A percentile compares a stretch with the other conserved stretches of the same genome.
Conservation (phyloP, 305 asterid species). For the Salvia sclarea region DNA sequence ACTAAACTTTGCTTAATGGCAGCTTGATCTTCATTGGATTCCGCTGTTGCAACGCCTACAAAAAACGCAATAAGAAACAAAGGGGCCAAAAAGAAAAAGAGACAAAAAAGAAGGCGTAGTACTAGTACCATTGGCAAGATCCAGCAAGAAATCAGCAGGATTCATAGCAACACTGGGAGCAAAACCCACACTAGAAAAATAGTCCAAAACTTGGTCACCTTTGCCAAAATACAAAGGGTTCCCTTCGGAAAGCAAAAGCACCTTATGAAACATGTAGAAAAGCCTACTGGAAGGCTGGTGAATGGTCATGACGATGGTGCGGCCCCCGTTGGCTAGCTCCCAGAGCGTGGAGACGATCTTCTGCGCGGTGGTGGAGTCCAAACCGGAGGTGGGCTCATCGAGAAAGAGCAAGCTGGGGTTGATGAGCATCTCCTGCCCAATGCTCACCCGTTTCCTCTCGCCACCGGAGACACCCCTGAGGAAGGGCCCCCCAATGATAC, state of each 20-base stretch:
- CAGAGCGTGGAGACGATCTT: conserved; percentile 60
- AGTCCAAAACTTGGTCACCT: conserved; percentile 55
- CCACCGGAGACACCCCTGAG: conserved; percentile 83
- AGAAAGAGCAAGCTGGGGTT: conserved; percentile 76
- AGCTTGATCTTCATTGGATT: conserved; percentile 52
- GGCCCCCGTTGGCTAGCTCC: conserved; percentile 66
- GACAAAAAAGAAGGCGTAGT: too few species aligned
- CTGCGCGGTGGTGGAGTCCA: conserved; percentile 86
- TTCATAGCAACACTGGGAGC: conserved; percentile 70
- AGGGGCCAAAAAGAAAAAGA: too few species aligned
- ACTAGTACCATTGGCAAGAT: conserved; percentile 88
- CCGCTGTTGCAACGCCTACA: conserved; percentile 57
- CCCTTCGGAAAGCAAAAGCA: conserved; percentile 71
- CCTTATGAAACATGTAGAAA: conserved; percentile 82
- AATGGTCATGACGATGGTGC: conserved; percentile 79
- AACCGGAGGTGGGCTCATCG: conserved; percentile 90
- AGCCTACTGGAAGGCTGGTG: conserved; percentile 92
- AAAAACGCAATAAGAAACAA: background rate
- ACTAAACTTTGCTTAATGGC: conserved; percentile 51
- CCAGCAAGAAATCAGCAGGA: conserved; percentile 86
- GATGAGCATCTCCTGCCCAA: conserved; percentile 88
- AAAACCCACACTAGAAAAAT: conserved; percentile 60
- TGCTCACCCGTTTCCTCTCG: conserved; percentile 83
- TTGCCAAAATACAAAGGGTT: conserved; percentile 70
- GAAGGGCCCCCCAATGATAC: conserved; percentile 51